Conservation (phyloP, 352 stramenopile genomes). For the Globisporangium spinosum region DNA sequence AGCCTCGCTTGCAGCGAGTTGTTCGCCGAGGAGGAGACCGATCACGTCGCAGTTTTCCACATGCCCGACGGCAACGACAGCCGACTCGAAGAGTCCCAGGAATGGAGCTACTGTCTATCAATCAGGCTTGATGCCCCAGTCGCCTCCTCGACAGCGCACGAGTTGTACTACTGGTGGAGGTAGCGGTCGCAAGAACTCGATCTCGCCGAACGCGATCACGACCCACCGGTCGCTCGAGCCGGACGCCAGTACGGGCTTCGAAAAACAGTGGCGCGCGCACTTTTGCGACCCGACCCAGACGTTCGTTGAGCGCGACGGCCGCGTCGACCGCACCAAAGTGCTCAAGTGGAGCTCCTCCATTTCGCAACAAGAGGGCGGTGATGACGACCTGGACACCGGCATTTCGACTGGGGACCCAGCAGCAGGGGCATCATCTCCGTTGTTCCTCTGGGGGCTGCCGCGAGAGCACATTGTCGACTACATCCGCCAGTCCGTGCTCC, state of each 20-base stretch:
- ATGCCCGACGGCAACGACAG: background rate
- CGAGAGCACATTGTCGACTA: constrained; percentile 73
- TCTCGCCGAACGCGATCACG: constrained; percentile 4
- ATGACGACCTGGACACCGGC: background rate
- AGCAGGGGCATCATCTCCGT: constrained; percentile 19
- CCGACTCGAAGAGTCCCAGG: background rate
- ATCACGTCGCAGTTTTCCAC: constrained; percentile 7
- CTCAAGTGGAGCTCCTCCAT: constrained; percentile 23
- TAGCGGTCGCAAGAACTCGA: constrained; percentile 8
- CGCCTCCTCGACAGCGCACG: constrained; percentile 12
- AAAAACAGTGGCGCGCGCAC: constrained; percentile 44
- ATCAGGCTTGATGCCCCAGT: background rate
- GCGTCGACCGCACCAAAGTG: constrained; percentile 51
- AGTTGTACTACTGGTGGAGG: no score
- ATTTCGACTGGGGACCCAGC: no score
- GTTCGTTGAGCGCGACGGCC: constrained; percentile 30
- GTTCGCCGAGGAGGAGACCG: constrained; percentile 13
- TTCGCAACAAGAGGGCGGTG: background rate
- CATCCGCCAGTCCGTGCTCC: constrained; percentile 72
- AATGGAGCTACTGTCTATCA: background rate
- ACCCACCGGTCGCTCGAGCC: constrained; percentile 11
- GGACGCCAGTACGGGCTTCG: constrained; percentile 29
- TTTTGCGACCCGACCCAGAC: constrained; percentile 33
- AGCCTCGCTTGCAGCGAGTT: background rate
- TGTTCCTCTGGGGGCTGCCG: constrained; percentile 61